Base-by-base conservation (phyloP, 176 grass and related monocot genomes). In the Oryza brachyantha region DNA sequence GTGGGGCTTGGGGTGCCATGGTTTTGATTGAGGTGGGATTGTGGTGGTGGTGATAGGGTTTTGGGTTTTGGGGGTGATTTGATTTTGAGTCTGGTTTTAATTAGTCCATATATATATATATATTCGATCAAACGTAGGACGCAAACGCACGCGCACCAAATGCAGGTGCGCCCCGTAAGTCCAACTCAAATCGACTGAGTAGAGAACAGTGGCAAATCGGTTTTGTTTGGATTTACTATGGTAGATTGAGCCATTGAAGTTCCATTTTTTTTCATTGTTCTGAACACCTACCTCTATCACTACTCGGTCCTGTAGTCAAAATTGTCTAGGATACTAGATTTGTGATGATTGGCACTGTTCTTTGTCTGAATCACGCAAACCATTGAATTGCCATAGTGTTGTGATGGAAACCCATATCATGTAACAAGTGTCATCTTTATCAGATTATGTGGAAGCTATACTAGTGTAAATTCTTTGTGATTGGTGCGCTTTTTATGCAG, bases 31-130 rank as follows among this genome's bases (percentile, higher is more conserved):
- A 25, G 8, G 43, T 63, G 29, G 63, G 25, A 68, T 5, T 19
- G 48, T 69, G 17, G 6, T 39, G 4, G 4, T 31, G 24, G 31
- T 48, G 5, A 7, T 41, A 54, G 78, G 72, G 72, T 64, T 75
- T 54, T 65, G 46, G 68, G 68, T 55, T 83, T 74, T 83, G 31
- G 84, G 32, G 24, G 32, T 24, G 27, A 52, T 38, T 82, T 65
- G 10, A 19, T 42, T 31, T 60, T 40, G n/a, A 24, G 38, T 61
- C 16, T 17, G 19, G 25, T 10, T 79, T 45, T 59, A 17, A 42
- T 41, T 21, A 58, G 29, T n/a, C 73, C 21, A 13, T 43, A 4
- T 36, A 5, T 36, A 36, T 36, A 5, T 36, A 32, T 5, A 45
- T 43, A 13, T 43, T 13, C 12, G 3, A 45, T 43, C 41, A 43